Percentiles rank a stretch among this genome's conserved stretches.
phyloP scores from a whole-genome alignment of 305 asterid genomes.

The Andrographis paniculata region DNA sequence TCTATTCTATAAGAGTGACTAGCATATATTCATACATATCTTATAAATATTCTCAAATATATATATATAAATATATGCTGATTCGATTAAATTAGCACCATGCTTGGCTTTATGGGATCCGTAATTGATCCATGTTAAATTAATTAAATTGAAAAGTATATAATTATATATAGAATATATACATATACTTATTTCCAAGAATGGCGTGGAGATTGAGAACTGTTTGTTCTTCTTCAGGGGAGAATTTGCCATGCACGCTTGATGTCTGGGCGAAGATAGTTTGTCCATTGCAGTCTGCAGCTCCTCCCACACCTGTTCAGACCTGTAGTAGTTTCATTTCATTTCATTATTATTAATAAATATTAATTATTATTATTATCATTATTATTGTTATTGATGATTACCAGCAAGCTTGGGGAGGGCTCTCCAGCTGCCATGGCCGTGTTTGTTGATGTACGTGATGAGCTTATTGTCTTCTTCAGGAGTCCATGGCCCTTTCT shows the following conservation, averaged over 20 bases:
- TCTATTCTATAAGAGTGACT: too few relatives aligned
- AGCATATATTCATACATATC: too few relatives aligned
- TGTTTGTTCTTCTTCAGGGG: constrained; percentile 59
- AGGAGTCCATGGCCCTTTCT: constrained; percentile 76
- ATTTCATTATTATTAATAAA: too few relatives aligned
- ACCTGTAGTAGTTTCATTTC: constrained; percentile 38
- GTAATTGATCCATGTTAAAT: too few relatives aligned
- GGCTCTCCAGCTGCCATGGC: constrained; percentile 76
- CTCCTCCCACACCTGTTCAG: constrained; percentile 65
- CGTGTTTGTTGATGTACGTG: constrained; percentile 44
- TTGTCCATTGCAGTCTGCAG: constrained; percentile 65
- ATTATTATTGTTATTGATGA: too few relatives aligned
- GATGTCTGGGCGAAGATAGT: constrained; percentile 62
- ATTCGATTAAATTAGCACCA: too few relatives aligned
- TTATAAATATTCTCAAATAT: too few relatives aligned
- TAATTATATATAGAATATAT: too few relatives aligned
- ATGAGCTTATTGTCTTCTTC: constrained; percentile 68
- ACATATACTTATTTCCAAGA: constrained; percentile 65
- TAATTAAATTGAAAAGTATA: too few relatives aligned
- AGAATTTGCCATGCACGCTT: constrained; percentile 65
- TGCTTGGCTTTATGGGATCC: too few relatives aligned
- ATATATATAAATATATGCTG: too few relatives aligned
- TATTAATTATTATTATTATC: too few relatives aligned
- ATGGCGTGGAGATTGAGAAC: constrained; percentile 60
- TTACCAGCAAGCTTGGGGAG: constrained; percentile 68